phyloP scores from a whole-genome alignment of 305 asterid species.

The Ruellia speciosa region DNA sequence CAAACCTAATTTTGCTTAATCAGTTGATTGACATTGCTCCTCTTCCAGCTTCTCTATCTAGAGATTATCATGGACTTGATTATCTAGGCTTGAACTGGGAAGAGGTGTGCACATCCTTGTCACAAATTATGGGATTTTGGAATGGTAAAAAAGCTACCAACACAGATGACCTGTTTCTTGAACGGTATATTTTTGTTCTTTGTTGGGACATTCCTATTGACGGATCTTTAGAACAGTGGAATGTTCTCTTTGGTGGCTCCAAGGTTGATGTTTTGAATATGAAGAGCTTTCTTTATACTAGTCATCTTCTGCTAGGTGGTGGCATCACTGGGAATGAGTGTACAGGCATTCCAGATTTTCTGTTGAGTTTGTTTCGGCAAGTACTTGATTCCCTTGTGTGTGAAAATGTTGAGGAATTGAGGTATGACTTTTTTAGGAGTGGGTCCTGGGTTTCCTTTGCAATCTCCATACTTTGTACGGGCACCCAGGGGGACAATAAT shows the following conservation, averaged over 20 bases:
- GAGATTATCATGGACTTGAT: slow-evolving; percentile 38
- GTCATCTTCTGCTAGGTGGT: slow-evolving; percentile 47
- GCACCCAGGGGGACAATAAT: slow-evolving; percentile 35
- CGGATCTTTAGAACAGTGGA: slow-evolving; percentile 37
- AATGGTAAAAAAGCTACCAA: slow-evolving; percentile 53
- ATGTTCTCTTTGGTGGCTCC: slow-evolving; percentile 31
- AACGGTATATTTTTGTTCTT: slow-evolving; percentile 82
- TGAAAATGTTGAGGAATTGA: slow-evolving; percentile 46
- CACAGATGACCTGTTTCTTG: slow-evolving; percentile 71
- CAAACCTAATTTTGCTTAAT: slow-evolving; percentile 42
- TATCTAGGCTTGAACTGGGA: slow-evolving; percentile 51
- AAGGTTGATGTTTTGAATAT: slow-evolving; percentile 38
- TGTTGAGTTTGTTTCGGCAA: slow-evolving; percentile 59
- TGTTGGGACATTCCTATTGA: slow-evolving; percentile 77
- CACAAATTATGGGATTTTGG: slow-evolving; percentile 66
- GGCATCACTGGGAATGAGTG: slow-evolving; percentile 28
- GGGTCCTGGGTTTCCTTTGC: slow-evolving; percentile 80
- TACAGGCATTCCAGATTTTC: slow-evolving; percentile 36
- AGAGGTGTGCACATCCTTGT: slow-evolving; percentile 46
- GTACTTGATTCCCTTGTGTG: slow-evolving; percentile 38
- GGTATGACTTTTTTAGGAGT: slow-evolving; percentile 68
- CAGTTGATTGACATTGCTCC: slow-evolving; percentile 80
- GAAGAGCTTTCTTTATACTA: slow-evolving; percentile 48
- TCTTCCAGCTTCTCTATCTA: slow-evolving; percentile 55
- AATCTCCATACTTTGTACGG: slow-evolving; percentile 53